A percentile compares a stretch with the other conserved stretches of the same genome.
Evolutionary conservation across 139 green algal genomes (phyloP).

Genomic region (Asterochloris erici): DNA sequence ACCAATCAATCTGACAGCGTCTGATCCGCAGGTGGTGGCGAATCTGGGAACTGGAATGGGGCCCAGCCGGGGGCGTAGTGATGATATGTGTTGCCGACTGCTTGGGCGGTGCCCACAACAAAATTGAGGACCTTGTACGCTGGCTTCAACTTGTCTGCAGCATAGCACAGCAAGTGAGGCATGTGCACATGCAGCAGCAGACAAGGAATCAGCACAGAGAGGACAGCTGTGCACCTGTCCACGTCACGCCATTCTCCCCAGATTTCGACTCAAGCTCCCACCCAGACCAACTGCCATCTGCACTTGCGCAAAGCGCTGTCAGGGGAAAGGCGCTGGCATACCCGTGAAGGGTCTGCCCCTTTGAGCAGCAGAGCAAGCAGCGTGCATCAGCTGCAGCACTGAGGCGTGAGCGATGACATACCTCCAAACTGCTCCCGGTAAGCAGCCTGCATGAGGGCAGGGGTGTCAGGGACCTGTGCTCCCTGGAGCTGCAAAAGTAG

Average conservation of each 20-base stretch:
- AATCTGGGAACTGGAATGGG: no score
- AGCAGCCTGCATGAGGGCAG: neutral
- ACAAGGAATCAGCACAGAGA: neutral
- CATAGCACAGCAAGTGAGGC: neutral
- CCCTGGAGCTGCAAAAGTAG: neutral
- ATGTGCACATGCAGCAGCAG: neutral
- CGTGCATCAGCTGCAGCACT: no score
- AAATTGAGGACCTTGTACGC: no score
- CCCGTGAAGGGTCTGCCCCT: no score
- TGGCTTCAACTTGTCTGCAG: neutral
- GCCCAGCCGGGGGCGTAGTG: no score
- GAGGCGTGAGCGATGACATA: neutral
- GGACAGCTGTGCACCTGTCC: neutral
- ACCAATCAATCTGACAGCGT: no score
- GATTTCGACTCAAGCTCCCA: slow-evolving; percentile 18
- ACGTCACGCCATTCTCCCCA: slow-evolving; percentile 23
- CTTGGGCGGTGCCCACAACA: no score
- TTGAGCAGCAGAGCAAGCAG: no score
- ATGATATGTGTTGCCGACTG: no score
- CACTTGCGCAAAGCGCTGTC: neutral
- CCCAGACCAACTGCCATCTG: slow-evolving; percentile 18
- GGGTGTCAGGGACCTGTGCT: neutral
- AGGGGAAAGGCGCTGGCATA: no score
- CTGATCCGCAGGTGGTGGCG: no score
- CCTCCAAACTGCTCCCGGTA: slow-evolving; percentile 1